phyloP scores from a whole-genome alignment of 768 basidiomycete genomes.

The Suillus subluteus region DNA sequence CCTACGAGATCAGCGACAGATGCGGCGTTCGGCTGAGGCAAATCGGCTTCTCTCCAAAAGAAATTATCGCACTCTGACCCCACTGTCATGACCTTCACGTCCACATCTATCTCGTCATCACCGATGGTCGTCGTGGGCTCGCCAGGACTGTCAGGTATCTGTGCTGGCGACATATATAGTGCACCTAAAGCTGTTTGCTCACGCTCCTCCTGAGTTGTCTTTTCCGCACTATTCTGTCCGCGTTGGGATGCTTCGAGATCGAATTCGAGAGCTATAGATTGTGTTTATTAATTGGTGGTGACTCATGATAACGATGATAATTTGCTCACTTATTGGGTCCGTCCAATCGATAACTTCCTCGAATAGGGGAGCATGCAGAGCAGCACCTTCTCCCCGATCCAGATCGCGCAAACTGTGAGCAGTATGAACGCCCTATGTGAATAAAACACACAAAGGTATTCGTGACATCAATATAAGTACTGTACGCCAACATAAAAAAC shows the following conservation, averaged over 20 bases:
- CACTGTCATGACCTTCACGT: constrained; percentile 65
- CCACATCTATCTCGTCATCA: constrained; percentile 72
- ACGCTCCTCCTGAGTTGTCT: constrained; percentile 69
- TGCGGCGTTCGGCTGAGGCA: constrained; percentile 31
- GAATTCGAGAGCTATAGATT: constrained; percentile 67
- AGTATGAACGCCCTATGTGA: constrained; percentile 71
- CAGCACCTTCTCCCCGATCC: constrained; percentile 87
- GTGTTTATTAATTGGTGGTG: constrained; percentile 20
- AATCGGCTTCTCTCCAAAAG: constrained; percentile 58
- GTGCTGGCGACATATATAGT: constrained; percentile 67
- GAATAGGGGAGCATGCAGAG: constrained; percentile 79
- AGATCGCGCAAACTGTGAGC: constrained; percentile 79
- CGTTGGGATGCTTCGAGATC: constrained; percentile 57
- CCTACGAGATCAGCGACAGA: constrained; percentile 75
- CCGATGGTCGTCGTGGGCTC: constrained; percentile 63
- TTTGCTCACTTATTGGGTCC: constrained; percentile 75
- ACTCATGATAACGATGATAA: constrained; percentile 23
- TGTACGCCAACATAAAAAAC: constrained; percentile 41
- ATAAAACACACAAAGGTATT: constrained; percentile 35
- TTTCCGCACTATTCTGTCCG: constrained; percentile 73
- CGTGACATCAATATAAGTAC: constrained; percentile 53
- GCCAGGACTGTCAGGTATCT: constrained; percentile 79
- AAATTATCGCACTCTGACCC: constrained; percentile 68
- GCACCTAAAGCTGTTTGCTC: constrained; percentile 79
- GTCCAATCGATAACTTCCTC: constrained; percentile 88